These are phyloP conservation scores for Multifurca ochricompacta DNA, from an alignment of 768 basidiomycete species.

Conservation along the genomic window DNA sequence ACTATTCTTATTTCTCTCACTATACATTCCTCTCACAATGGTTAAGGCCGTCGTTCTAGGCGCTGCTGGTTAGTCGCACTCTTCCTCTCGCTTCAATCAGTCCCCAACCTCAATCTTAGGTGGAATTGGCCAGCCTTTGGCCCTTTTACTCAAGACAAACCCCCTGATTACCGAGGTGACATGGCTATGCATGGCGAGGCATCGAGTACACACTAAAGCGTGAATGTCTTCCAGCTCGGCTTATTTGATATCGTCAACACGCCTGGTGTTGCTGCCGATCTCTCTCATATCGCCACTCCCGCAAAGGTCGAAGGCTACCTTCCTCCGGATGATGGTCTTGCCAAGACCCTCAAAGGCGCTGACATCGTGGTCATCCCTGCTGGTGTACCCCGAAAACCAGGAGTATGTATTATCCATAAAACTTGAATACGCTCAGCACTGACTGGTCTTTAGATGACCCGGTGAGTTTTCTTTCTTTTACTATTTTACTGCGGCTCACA, in stretches of 20 bases:
- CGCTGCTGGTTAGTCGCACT: slow-evolving; percentile 62
- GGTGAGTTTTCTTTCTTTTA: slow-evolving; percentile 29
- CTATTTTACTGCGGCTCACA: slow-evolving; percentile 1
- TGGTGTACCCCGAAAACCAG: slow-evolving; percentile 93
- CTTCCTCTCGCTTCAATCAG: not conserved
- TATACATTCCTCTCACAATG: slow-evolving; percentile 29
- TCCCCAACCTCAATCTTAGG: slow-evolving; percentile 36
- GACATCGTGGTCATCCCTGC: slow-evolving; percentile 93
- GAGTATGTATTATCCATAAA: slow-evolving; percentile 43
- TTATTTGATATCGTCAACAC: slow-evolving; percentile 97
- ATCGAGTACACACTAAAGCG: not conserved
- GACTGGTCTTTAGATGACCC: slow-evolving; percentile 36
- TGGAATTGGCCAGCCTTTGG: slow-evolving; percentile 94
- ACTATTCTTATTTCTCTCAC: not conserved
- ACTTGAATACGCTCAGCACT: not conserved
- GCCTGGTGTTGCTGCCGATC: slow-evolving; percentile 93
- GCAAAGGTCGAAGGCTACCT: slow-evolving; percentile 80
- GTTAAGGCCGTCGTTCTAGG: slow-evolving; percentile 92
- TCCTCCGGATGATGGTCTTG: slow-evolving; percentile 70
- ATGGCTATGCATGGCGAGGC: not conserved
- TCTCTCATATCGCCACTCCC: slow-evolving; percentile 87
- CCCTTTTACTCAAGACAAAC: slow-evolving; percentile 85
- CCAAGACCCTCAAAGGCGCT: slow-evolving; percentile 76
- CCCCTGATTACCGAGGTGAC: slow-evolving; percentile 68
- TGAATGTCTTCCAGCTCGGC: slow-evolving; percentile 45